A percentile compares a stretch with the other conserved stretches of the same genome.
These are phyloP conservation scores for Amniculicola lignicola DNA, from an alignment of 495 filamentous ascomycete genomes.

Conservation along the genomic window DNA sequence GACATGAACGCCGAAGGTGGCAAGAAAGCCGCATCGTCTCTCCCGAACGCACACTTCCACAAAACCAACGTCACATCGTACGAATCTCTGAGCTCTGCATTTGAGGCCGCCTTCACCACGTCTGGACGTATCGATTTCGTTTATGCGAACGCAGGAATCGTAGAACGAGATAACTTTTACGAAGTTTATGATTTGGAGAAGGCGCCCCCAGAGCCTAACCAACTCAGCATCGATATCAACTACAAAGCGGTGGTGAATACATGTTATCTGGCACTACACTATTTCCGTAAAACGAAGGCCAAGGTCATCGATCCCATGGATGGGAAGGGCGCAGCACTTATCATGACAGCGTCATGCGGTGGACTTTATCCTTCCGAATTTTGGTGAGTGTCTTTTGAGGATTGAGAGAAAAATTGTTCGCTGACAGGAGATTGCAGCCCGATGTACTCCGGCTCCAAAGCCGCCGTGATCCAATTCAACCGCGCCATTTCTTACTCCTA, in stretches of 20 bases:
- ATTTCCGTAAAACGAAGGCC: conserved; percentile 29
- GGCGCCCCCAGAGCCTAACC: conserved; percentile 32
- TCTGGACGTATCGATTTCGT: conserved; percentile 39
- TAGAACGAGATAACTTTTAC: conserved; percentile 36
- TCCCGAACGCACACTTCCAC: conserved; percentile 32
- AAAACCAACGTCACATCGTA: conserved; percentile 35
- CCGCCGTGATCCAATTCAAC: conserved; percentile 35
- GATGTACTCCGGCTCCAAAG: conserved; percentile 37
- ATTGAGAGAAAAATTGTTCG: neutral
- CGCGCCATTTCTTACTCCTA: conserved; percentile 29
- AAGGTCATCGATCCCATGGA: conserved; percentile 4
- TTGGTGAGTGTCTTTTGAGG: conserved; percentile 1
- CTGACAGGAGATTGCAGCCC: conserved; percentile 11
- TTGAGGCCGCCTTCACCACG: conserved; percentile 32
- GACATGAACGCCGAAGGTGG: conserved; percentile 33
- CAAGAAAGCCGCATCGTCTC: conserved; percentile 24
- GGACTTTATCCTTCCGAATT: conserved; percentile 35
- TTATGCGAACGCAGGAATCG: conserved; percentile 40
- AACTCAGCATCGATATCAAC: conserved; percentile 36
- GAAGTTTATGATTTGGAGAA: conserved; percentile 26
- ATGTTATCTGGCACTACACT: conserved; percentile 36
- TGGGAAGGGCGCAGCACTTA: conserved; percentile 18
- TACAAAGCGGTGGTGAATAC: conserved; percentile 37
- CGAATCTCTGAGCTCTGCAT: conserved; percentile 28
- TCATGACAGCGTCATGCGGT: conserved; percentile 38